Base-by-base conservation (phyloP, 352 stramenopile genomes). In the Sclerospora graminicola region DNA sequence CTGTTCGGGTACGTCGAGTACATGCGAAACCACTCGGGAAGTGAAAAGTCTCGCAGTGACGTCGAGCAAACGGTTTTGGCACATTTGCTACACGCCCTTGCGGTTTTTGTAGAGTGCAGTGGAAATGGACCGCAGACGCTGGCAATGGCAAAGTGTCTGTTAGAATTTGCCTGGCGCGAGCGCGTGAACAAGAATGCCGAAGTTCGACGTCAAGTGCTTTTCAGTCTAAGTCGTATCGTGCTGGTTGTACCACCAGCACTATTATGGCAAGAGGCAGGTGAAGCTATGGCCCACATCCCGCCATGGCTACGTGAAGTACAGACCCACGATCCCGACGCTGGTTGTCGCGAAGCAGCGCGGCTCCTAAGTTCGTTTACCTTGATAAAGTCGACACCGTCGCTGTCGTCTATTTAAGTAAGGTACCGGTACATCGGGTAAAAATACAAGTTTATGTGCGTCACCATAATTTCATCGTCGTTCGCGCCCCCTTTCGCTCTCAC, bases 1-100 rank as follows among this genome's bases (percentile, higher is more conserved):
- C 38, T 89, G 3, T 83, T 84, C 35, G 74, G 77, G 1, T 89
- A 85, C 48, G 48, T 81, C 15, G 54, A 81, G 35, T 89, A 79
- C 41, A 44, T 66, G 20, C 66, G 54, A 5, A 46, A 60, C 19
- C 53, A 77, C 39, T 54, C 54, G 1, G 4, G 11, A 15, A 13
- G 57, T 19, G 57, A 30, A 13, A 55, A 60, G 31, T 26, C 53
- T 3, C 40, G 64, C 31, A 74, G 49, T 13, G 76, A 88, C 24
- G 40, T 89, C 2, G 77, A 89, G 32, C 60, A 75, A 35, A 61
- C 78, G 11, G 82, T 89, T 33, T 46, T 89, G 10, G 72, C 77
- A 0, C 71, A 87, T 43, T 46, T 89, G 32, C 59, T 89, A 14
- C 69, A 89, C 40, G 57, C 74, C 9, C 58, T 89, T 10, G 69